These are phyloP conservation scores for Sporisorium graminicola DNA, from an alignment of 1,284 basidiomycete genomes.

Conservation along the genomic window DNA sequence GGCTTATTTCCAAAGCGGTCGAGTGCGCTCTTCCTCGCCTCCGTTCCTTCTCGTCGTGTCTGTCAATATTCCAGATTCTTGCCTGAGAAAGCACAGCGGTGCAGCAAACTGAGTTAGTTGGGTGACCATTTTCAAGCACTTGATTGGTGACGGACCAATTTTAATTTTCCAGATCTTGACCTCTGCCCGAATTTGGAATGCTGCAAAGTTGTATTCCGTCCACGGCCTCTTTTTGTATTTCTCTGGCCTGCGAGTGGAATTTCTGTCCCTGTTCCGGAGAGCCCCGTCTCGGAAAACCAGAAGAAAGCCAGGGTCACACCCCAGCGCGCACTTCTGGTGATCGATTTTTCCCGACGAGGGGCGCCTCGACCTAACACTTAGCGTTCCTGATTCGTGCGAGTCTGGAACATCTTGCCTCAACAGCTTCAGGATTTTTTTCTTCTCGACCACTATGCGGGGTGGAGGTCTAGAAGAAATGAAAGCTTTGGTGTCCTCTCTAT, in stretches of 20 bases:
- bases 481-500: background rate
- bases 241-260: background rate
- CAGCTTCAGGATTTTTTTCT: slow-evolving; percentile 9
- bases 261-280: slow-evolving; percentile 30
- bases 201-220: slow-evolving; percentile 1
- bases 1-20: no score
- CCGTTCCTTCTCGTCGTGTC: slow-evolving; percentile 19
- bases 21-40: slow-evolving; percentile 9
- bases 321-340: slow-evolving; percentile 34
- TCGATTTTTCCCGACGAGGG: slow-evolving; percentile 27
- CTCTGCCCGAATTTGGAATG: slow-evolving; percentile 1
- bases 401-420: no score
- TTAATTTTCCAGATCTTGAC: no score
- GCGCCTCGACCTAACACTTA: background rate
- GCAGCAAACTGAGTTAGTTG: slow-evolving; percentile 5
- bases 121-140: slow-evolving; percentile 31
- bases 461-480: slow-evolving; percentile 36
- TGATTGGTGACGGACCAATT: no score
- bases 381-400: slow-evolving; percentile 31
- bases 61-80: background rate
- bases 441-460: no score
- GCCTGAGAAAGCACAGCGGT: background rate
- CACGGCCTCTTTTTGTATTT: background rate
- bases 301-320: background rate
- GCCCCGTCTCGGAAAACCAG: slow-evolving; percentile 18